Percentiles rank a stretch among this genome's conserved stretches.
These are phyloP conservation scores for Calonectria pauciramosa DNA, from an alignment of 2,329 filamentous ascomycete genomes.

Conservation along the genomic window DNA sequence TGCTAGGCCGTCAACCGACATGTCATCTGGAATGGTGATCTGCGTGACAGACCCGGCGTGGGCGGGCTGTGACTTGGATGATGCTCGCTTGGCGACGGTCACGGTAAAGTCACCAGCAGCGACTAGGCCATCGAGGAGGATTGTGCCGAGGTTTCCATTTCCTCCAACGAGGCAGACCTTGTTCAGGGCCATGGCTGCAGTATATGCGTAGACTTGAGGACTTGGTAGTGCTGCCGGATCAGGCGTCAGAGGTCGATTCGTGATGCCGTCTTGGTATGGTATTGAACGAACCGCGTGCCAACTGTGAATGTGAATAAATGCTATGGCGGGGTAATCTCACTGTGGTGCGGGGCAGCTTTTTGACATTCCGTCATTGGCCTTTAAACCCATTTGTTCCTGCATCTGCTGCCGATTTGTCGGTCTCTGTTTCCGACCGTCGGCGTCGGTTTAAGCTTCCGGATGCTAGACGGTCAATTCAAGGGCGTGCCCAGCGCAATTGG, in stretches of 20 bases:
- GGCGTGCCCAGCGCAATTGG: neutral
- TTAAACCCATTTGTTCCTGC: neutral
- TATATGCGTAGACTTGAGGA: neutral
- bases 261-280: neutral
- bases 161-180: conserved; percentile 53
- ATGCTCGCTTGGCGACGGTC: conserved; percentile 66
- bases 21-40: conserved; percentile 46
- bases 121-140: conserved; percentile 54
- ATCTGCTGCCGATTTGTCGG: conserved; percentile 15
- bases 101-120: conserved; percentile 60
- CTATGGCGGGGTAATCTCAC: conserved; percentile 5
- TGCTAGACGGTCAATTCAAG: neutral
- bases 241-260: neutral
- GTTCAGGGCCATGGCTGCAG: conserved; percentile 41
- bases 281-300: neutral
- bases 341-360: conserved; percentile 12
- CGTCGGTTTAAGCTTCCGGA: conserved; percentile 17
- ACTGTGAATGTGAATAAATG: neutral
- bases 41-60: conserved; percentile 35
- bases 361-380: neutral
- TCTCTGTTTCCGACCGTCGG: conserved; percentile 19
- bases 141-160: conserved; percentile 56
- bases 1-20: conserved; percentile 55
- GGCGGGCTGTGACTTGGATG: conserved; percentile 47
- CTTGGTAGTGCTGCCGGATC: neutral